Evolutionary conservation across 192 early-diverging fungal genomes (phyloP), one percentile per base, ranked within the genome.

Genomic region (Glomus cerebriforme): DNA sequence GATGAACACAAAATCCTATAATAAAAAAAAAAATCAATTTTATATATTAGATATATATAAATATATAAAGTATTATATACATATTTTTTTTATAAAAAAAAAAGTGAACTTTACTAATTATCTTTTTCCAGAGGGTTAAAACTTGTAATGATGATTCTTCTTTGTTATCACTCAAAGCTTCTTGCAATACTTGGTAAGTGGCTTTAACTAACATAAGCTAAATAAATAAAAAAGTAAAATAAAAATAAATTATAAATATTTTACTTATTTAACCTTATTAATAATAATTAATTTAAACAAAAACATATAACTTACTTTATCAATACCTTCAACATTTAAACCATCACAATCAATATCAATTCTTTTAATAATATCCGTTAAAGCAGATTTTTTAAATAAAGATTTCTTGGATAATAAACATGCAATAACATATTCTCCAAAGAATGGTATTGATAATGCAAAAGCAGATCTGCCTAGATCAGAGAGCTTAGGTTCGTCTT

Each of bases 351-450:
- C 82, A n/a, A 76, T 39, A 77, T 77, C 76, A 17, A 77, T 32
- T 54, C 83, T 64, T 49, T 83, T 75, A 24, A 77, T 82, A 45
- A 90, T 78, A 75, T 92, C 81, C 19, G 81, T 81, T 29, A 92
- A 34, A 43, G 91, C 91, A 43, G 83, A 83, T 39, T 91, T 84
- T 29, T 88, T 82, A 26, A 90, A 81, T 10, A 78, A 64, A 67
- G 89, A 86, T 34, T 92, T 85, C 1, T 82, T 79, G 24, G 83
- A 87, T 13, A 90, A 49, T 17, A 92, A 69, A 60, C 87, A 90
- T 17, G 81, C 79, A 12, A 92, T 71, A 43, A 88, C 35, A 43
- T 82, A 80, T 22, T 35, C 69, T 1, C 89, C 85, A 79, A 87
- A 91, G 2, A 82, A 85, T 49, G 86, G 83, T 32, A 92, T 88